These are phyloP conservation scores for Lentinus tigrinus DNA, from an alignment of 768 basidiomycete genomes.

Conservation along the genomic window DNA sequence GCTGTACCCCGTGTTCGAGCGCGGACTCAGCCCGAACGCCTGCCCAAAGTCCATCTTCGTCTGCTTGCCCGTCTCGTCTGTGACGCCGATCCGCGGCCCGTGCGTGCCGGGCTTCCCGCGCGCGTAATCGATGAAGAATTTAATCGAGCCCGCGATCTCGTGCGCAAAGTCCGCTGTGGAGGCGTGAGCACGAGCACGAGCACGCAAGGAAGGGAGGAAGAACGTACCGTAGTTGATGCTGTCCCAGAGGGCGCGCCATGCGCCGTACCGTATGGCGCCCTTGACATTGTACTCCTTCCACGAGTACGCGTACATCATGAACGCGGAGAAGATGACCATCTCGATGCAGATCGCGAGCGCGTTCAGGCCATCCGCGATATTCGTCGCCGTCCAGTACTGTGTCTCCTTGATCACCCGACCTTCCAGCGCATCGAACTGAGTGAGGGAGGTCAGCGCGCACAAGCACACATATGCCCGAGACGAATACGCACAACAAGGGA, in stretches of 20 bases:
- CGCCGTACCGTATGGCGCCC: constrained; percentile 47
- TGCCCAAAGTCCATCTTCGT: constrained; percentile 35
- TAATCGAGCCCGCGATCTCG: constrained; percentile 65
- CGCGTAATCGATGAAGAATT: constrained; percentile 53
- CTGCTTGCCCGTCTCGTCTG: constrained; percentile 24
- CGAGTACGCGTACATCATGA: constrained; percentile 87
- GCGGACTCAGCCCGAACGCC: constrained; percentile 36
- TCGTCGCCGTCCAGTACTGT: constrained; percentile 78
- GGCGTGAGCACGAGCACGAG: constrained; percentile 2
- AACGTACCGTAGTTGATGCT: constrained; percentile 48
- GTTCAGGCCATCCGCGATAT: constrained; percentile 81
- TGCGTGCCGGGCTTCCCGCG: constrained; percentile 31
- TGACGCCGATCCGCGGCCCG: constrained; percentile 23
- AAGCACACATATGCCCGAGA: neutral
- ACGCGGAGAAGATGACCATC: constrained; percentile 79
- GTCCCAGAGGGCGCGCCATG: constrained; percentile 75
- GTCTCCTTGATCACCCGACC: constrained; percentile 76
- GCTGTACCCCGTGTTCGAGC: constrained; percentile 19
- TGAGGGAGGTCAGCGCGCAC: too few species aligned
- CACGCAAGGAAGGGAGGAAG: neutral
- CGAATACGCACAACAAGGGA: constrained; percentile 57
- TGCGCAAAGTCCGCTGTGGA: constrained; percentile 57
- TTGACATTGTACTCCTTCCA: constrained; percentile 59
- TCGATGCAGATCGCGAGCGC: constrained; percentile 84
- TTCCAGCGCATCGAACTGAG: constrained; percentile 64